A percentile compares a stretch with the other conserved stretches of the same genome.
Evolutionary conservation across 176 grass and related monocot species (phyloP).

Genomic region (Lolium rigidum): DNA sequence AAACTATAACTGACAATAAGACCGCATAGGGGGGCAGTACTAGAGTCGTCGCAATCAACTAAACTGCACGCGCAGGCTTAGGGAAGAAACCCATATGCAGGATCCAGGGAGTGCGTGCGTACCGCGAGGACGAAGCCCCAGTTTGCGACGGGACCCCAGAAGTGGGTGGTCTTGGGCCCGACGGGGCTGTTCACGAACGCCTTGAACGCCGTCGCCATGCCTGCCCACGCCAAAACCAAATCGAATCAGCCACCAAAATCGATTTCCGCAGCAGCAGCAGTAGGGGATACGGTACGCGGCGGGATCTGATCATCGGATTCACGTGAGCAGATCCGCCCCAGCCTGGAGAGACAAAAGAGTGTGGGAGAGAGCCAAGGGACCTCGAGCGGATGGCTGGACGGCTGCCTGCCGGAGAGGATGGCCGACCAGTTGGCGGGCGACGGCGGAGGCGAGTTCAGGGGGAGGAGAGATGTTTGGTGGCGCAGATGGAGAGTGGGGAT

Average conservation of each 20-base stretch:
- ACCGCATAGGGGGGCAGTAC: no score
- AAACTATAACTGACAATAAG: no score
- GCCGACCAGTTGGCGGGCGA: neutral
- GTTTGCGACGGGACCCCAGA: slow-evolving; percentile 87
- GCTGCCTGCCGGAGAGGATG: neutral
- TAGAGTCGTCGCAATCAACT: neutral
- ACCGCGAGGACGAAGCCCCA: slow-evolving; percentile 84
- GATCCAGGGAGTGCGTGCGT: slow-evolving; percentile 30
- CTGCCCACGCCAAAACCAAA: slow-evolving; percentile 15
- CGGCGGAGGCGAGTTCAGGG: neutral
- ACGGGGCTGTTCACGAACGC: slow-evolving; percentile 60
- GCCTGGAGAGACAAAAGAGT: neutral
- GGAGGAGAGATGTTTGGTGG: neutral
- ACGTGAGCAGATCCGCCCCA: neutral
- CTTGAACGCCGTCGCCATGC: slow-evolving; percentile 58
- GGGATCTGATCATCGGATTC: neutral
- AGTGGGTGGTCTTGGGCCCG: slow-evolving; percentile 89
- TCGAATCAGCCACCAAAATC: slow-evolving; percentile 18
- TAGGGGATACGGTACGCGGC: neutral
- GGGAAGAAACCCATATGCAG: neutral
- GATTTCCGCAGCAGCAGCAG: neutral
- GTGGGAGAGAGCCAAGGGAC: neutral
- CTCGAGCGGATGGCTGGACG: slow-evolving; percentile 3
- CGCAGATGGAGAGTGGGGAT: neutral
- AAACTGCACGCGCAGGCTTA: neutral